These are phyloP conservation scores for Elsinoe necatrix DNA, from an alignment of 2,329 filamentous ascomycete genomes.

Conservation along the genomic window DNA sequence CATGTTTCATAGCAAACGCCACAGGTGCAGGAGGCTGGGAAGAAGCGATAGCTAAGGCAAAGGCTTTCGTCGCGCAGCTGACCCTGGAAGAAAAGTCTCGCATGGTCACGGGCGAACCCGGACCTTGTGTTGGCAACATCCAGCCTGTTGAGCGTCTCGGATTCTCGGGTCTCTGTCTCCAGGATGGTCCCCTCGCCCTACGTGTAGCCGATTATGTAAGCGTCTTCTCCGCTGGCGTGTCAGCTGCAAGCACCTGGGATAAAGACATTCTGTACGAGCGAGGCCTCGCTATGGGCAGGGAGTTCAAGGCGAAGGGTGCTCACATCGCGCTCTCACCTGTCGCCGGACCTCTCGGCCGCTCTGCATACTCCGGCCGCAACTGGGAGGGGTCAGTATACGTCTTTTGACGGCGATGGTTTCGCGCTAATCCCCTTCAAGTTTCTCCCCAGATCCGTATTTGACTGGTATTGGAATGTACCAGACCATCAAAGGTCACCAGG, in stretches of 20 bases:
- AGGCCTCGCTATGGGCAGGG: constrained; percentile 44
- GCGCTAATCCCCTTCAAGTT: constrained; percentile 27
- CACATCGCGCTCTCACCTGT: constrained; percentile 22
- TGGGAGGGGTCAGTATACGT: constrained; percentile 53
- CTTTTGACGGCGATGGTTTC: too few relatives aligned
- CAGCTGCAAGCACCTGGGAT: constrained; percentile 43
- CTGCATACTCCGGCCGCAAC: constrained; percentile 62
- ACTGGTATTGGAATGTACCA: constrained; percentile 45
- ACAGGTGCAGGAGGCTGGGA: constrained; percentile 19
- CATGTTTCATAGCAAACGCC: constrained; percentile 14
- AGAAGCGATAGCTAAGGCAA: constrained; percentile 12
- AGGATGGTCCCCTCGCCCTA: constrained; percentile 64
- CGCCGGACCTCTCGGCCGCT: constrained; percentile 63
- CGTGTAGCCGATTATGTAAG: constrained; percentile 66
- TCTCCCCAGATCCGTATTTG: constrained; percentile 62
- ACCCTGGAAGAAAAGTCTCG: constrained; percentile 15
- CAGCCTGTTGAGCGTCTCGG: constrained; percentile 62
- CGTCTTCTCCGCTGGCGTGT: constrained; percentile 72
- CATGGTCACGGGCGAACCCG: constrained; percentile 19
- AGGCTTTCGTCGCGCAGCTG: constrained; percentile 15
- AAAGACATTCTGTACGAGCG: constrained; percentile 45
- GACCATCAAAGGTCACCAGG: constrained; percentile 51
- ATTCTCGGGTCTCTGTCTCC: constrained; percentile 62
- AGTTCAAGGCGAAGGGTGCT: constrained; percentile 27
- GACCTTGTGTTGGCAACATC: constrained; percentile 62